Percentiles rank a stretch among this genome's conserved stretches.
Evolutionary conservation across 1,284 basidiomycete genomes (phyloP).

Genomic region (Cutaneotrichosporon arboriforme): DNA sequence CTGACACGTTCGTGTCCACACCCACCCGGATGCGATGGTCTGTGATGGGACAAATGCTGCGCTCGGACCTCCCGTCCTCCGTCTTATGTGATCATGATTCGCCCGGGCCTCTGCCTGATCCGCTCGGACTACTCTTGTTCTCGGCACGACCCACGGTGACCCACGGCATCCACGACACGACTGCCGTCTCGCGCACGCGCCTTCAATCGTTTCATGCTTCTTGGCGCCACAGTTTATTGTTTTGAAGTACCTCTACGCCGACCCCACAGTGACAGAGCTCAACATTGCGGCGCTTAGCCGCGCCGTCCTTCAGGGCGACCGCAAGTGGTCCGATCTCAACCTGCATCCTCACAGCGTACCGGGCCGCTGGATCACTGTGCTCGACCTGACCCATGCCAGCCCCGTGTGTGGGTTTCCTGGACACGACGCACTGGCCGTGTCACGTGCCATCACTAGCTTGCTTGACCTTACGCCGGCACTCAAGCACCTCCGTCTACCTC

Average conservation of each 20-base stretch:
- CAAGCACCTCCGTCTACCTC: slow-evolving; percentile 57
- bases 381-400: slow-evolving; percentile 64
- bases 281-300: slow-evolving; percentile 58
- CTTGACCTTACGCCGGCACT: slow-evolving; percentile 69
- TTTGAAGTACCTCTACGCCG: slow-evolving; percentile 62
- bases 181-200: background rate
- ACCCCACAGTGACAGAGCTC: slow-evolving; percentile 52
- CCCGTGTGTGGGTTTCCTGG: slow-evolving; percentile 53
- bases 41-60: no score
- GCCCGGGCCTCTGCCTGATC: background rate
- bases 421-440: slow-evolving; percentile 53
- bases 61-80: background rate
- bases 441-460: slow-evolving; percentile 37
- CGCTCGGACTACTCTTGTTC: no score
- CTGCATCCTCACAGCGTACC: slow-evolving; percentile 75
- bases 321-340: slow-evolving; percentile 76
- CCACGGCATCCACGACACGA: background rate
- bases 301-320: slow-evolving; percentile 59
- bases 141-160: background rate
- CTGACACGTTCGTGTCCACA: background rate
- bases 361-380: slow-evolving; percentile 69
- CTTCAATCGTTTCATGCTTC: background rate
- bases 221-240: slow-evolving; percentile 56
- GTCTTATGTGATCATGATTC: background rate
- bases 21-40: no score